These are phyloP conservation scores for Micromonas pusilla DNA, from an alignment of 139 green algal species.

Conservation along the genomic window DNA sequence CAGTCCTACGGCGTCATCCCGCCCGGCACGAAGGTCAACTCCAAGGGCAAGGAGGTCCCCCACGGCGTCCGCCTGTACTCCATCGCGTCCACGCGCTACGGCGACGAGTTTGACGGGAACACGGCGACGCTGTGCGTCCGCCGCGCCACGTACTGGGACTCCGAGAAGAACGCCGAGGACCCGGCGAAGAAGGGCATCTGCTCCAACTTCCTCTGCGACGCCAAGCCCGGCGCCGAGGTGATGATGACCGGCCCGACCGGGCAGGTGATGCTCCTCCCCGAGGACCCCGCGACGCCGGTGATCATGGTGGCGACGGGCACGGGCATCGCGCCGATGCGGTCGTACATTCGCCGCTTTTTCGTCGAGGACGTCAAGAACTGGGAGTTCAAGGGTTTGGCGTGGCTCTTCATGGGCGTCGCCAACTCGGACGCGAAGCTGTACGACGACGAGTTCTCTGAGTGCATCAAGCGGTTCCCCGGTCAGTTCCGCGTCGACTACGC, in stretches of 20 bases:
- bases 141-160: constrained; percentile 81
- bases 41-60: constrained; percentile 88
- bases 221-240: constrained; percentile 81
- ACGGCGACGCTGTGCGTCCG: constrained; percentile 94
- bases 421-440: constrained; percentile 95
- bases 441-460: constrained; percentile 85
- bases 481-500: constrained; percentile 96
- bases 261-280: constrained; percentile 91
- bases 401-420: constrained; percentile 99
- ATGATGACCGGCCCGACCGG: constrained; percentile 93
- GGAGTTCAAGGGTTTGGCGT: constrained; percentile 90
- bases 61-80: constrained; percentile 96
- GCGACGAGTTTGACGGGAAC: constrained; percentile 89
- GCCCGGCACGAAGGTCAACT: constrained; percentile 91
- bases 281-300: constrained; percentile 74
- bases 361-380: constrained; percentile 88
- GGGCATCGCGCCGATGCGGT: constrained; percentile 94
- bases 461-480: constrained; percentile 59
- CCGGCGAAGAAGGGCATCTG: constrained; percentile 96
- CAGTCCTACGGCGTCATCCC: constrained; percentile 98
- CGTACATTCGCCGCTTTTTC: constrained; percentile 92
- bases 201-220: constrained; percentile 98
- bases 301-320: constrained; percentile 99
- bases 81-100: constrained; percentile 93
- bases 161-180: constrained; percentile 83